Conservation (phyloP, 805 yeast genomes). For the Hanseniaspora guilliermondii region DNA sequence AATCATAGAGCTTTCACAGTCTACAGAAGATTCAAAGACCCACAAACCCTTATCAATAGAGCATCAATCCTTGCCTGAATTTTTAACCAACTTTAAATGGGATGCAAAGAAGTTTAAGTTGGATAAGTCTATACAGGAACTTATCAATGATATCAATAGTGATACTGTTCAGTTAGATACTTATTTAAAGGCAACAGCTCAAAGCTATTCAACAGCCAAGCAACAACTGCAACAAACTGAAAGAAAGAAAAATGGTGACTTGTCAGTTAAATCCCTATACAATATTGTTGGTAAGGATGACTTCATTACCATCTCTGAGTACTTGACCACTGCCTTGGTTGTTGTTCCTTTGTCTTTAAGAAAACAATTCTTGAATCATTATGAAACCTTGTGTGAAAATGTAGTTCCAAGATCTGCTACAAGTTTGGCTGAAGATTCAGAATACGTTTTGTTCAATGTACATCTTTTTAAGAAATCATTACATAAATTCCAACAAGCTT, state of each 20-base stretch:
- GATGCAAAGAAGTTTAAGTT: constrained; percentile 72
- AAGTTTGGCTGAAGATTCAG: constrained; percentile 57
- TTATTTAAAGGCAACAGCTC: constrained; percentile 68
- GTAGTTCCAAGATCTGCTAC: constrained; percentile 88
- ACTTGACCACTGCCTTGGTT: constrained; percentile 69
- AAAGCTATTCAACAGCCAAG: constrained; percentile 68
- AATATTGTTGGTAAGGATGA: constrained; percentile 74
- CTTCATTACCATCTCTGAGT: constrained; percentile 75
- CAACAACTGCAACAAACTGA: constrained; percentile 77
- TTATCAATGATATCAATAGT: constrained; percentile 53
- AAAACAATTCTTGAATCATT: constrained; percentile 48
- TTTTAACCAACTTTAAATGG: constrained; percentile 72
- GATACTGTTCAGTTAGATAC: constrained; percentile 76
- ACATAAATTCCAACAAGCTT: constrained; percentile 51
- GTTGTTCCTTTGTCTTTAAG: constrained; percentile 69
- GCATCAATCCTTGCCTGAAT: constrained; percentile 42
- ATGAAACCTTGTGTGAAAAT: constrained; percentile 66
- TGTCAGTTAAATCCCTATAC: constrained; percentile 80
- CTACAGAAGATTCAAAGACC: constrained; percentile 34
- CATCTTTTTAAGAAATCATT: constrained; percentile 75
- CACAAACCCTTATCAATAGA: constrained; percentile 42
- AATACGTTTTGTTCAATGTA: constrained; percentile 60
- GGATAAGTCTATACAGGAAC: constrained; percentile 69
- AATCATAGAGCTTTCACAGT: constrained; percentile 57
- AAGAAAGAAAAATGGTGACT: constrained; percentile 85